Evolutionary conservation across 2,329 filamentous ascomycete species (phyloP).

Genomic region (Trichophyton simii): DNA sequence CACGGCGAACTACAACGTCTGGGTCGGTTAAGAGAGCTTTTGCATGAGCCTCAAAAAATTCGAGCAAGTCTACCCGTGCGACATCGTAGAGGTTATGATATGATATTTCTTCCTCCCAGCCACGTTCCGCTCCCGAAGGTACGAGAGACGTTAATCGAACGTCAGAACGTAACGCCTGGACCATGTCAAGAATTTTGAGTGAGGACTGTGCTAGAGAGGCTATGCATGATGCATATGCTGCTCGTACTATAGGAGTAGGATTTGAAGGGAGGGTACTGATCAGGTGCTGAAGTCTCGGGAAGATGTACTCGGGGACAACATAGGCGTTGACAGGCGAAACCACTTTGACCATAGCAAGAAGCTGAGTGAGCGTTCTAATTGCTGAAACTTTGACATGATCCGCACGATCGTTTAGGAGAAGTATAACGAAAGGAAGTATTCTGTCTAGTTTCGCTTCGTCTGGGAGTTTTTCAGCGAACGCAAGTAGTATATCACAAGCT

Average conservation of each 20-base stretch:
- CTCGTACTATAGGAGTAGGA: conserved; percentile 60
- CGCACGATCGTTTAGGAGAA: conserved; percentile 65
- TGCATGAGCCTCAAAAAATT: conserved; percentile 75
- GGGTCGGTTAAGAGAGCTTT: conserved; percentile 80
- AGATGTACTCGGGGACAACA: conserved; percentile 54
- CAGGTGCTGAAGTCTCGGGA: conserved; percentile 47
- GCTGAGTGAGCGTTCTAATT: conserved; percentile 73
- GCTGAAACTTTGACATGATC: conserved; percentile 78
- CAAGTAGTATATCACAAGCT: conserved; percentile 81
- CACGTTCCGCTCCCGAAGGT: conserved; percentile 61
- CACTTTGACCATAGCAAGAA: conserved; percentile 75
- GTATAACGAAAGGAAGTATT: conserved; percentile 79
- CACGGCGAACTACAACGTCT: conserved; percentile 73
- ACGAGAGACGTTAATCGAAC: conserved; percentile 66
- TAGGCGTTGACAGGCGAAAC: conserved; percentile 63
- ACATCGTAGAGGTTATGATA: conserved; percentile 80
- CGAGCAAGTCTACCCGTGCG: conserved; percentile 68
- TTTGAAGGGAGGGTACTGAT: conserved; percentile 41
- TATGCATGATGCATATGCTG: conserved; percentile 85
- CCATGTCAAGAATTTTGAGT: conserved; percentile 75
- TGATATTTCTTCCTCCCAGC: conserved; percentile 52
- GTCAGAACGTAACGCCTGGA: conserved; percentile 73
- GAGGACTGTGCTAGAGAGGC: conserved; percentile 80
- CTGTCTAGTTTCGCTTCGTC: conserved; percentile 94
- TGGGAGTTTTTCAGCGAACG: conserved; percentile 79